Base-by-base conservation (phyloP, 1,284 basidiomycete species). In the Schizopora paradoxa region DNA sequence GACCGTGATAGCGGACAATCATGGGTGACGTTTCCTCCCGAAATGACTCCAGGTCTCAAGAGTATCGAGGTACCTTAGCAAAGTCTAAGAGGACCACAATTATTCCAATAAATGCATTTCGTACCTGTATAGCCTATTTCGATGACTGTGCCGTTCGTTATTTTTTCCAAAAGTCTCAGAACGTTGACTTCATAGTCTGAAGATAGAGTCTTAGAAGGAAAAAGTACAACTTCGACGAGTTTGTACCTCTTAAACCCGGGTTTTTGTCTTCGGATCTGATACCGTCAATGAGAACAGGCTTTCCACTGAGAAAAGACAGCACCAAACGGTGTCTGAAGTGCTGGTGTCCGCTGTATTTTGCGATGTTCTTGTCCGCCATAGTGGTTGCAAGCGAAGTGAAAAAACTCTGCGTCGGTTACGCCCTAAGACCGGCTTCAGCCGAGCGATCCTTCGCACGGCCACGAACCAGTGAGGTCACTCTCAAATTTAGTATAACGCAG, bases 91-190 rank as follows among this genome's bases (percentile, higher is more conserved):
- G n/a, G 16, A 25, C 28, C 23, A 16, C 21, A n/a, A 37, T 8
- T 10, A 11, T 2, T 47, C 28, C 27, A 44, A 4, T 18, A 29
- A 19, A 42, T 27, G 28, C 6, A 36, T 38, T 28, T 58, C 76
- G 49, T 52, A 90, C 90, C 91, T 10, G 96, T 99, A 14, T 95
- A 87, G 2, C 91, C 95, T 47, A 99, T 99, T 63, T 99, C 96
- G 52, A 99, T 91, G 21, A 90, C 69, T 5, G 90, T 91, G 1
- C 96, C 96, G 73, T 99, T 98, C 3, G 94, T 96, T 2, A 91
- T 69, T 60, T 92, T 93, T 63, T 99, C 95, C 21, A 99, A 59
- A 10, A 99, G 67, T 18, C 96, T 73, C 34, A 99, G 63, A 25
- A 98, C 76, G 58, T 89, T 95, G 44, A 96, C 83, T 69, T 99